A percentile compares a stretch with the other conserved stretches of the same genome.
These are phyloP conservation scores for Lasiodiplodia gonubiensis DNA, from an alignment of 2,329 filamentous ascomycete genomes.

Conservation along the genomic window DNA sequence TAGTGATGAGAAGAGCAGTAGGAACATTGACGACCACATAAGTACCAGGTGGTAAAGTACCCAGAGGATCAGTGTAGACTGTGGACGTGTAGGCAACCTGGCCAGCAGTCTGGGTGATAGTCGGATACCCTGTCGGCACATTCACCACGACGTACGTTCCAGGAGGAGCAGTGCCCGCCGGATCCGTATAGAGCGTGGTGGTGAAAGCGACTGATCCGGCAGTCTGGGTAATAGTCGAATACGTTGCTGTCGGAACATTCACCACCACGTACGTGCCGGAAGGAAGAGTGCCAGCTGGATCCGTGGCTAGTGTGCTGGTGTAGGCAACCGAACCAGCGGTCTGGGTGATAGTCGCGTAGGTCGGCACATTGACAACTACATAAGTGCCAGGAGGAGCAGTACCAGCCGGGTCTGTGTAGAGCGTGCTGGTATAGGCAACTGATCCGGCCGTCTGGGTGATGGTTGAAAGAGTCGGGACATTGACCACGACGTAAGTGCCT, in stretches of 20 bases:
- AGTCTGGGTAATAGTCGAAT: neutral
- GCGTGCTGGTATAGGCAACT: too few relatives aligned
- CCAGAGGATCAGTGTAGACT: neutral
- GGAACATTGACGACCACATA: neutral
- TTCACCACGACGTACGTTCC: neutral
- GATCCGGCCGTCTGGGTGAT: neutral
- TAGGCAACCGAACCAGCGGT: neutral
- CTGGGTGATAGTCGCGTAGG: neutral
- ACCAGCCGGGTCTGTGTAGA: too few relatives aligned
- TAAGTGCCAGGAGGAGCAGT: neutral
- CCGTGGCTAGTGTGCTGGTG: neutral
- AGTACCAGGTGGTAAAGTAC: neutral
- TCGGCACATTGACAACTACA: neutral
- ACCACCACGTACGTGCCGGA: neutral
- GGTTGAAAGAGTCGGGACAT: neutral
- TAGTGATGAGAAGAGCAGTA: neutral
- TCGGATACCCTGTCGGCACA: neutral
- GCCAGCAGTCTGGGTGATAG: neutral
- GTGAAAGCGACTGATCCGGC: neutral
- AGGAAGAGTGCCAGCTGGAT: neutral
- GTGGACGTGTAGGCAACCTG: neutral
- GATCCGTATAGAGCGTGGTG: neutral
- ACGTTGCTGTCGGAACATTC: neutral
- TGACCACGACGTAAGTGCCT: neutral
- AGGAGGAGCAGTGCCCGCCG: neutral